These are phyloP conservation scores for Rachicladosporium sp. DNA, from an alignment of 2,329 filamentous ascomycete genomes.

Conservation along the genomic window DNA sequence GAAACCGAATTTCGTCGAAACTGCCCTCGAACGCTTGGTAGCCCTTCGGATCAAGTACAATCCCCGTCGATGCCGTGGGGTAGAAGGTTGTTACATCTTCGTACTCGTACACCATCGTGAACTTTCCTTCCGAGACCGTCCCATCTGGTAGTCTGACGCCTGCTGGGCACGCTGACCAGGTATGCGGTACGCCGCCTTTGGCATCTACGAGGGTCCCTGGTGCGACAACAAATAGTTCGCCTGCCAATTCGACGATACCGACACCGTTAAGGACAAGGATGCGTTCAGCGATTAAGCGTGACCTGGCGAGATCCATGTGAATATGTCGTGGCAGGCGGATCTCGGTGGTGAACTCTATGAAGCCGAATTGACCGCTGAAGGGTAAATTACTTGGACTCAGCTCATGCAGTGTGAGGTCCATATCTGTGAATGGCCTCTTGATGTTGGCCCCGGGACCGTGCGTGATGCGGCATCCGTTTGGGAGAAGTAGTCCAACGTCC, in stretches of 20 bases:
- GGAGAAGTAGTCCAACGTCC: conserved; percentile 1
- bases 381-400: conserved; percentile 11
- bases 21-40: conserved; percentile 11
- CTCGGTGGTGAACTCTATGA: conserved; percentile 11
- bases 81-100: conserved; percentile 13
- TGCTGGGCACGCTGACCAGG: conserved; percentile 13
- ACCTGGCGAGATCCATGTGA: conserved; percentile 11
- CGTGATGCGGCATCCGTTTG: conserved; percentile 12
- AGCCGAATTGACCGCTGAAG: conserved; percentile 11
- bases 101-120: conserved; percentile 16
- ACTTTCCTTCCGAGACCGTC: conserved; percentile 9
- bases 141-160: conserved; percentile 13
- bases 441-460: conserved; percentile 11
- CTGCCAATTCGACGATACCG: conserved; percentile 12
- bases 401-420: conserved; percentile 12
- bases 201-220: conserved; percentile 13
- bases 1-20: conserved; percentile 12
- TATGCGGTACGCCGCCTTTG: conserved; percentile 13
- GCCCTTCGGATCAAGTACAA: conserved; percentile 5
- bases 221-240: conserved; percentile 9
- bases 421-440: conserved; percentile 13
- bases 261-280: conserved; percentile 13
- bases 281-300: conserved; percentile 10
- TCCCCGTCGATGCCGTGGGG: conserved; percentile 9
- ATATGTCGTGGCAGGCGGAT: conserved; percentile 14